phyloP scores from a whole-genome alignment of 2,329 filamentous ascomycete species.

The Calonectria pseudoreteaudii region DNA sequence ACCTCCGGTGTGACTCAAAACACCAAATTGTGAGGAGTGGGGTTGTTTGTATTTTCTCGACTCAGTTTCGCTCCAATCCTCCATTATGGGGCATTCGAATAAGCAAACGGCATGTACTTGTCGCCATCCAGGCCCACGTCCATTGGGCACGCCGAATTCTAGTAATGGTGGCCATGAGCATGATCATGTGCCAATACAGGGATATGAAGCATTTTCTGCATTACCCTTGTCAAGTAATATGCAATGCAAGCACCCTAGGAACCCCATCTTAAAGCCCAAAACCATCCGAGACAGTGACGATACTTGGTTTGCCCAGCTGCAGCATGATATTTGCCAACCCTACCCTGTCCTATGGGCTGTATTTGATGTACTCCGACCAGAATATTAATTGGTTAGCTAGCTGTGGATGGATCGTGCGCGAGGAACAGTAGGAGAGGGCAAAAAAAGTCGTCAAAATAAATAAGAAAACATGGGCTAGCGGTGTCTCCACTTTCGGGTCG shows the following conservation, averaged over 20 bases:
- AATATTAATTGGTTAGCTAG: neutral
- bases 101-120: neutral
- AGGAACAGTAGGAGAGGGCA: neutral
- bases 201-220: neutral
- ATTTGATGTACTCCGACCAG: neutral
- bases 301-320: neutral
- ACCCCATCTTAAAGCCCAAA: neutral
- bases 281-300: neutral
- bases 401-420: neutral
- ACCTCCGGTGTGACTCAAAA: neutral
- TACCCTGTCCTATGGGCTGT: neutral
- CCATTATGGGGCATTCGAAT: neutral
- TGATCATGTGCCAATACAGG: neutral
- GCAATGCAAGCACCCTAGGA: neutral
- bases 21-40: neutral
- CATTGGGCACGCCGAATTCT: neutral
- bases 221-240: neutral
- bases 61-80: neutral
- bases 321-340: neutral
- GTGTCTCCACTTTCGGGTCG: conserved; percentile 1
- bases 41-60: neutral
- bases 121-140: neutral
- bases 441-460: neutral
- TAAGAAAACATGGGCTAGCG: neutral
- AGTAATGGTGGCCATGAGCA: neutral